Base-by-base conservation (phyloP, 805 yeast genomes). In the Lipomyces japonicus region DNA sequence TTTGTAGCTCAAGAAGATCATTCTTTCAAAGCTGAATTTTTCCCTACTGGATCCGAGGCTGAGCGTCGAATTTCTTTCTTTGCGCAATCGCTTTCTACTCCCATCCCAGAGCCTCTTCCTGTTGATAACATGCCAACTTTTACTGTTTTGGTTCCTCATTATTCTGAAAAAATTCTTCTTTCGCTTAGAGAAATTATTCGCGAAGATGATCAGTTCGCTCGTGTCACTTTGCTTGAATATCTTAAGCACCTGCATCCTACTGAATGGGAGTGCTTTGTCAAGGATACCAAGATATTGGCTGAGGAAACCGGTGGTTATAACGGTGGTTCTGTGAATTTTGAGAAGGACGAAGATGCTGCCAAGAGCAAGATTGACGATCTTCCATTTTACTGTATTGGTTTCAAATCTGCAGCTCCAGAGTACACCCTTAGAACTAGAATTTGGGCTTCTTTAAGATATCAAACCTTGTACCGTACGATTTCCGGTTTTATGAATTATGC, bases 91-190 rank as follows among this genome's bases (percentile, higher is more conserved):
- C 77, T 93, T 71, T 95, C 98, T 45, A 93, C 98, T 53, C 98
- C 98, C 62, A 90, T 93, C 63, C 96, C 96, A 57, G 98, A 93
- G 74, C 97, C 99, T 56, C 77, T 93, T 67, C 98, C 99, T 39
- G 97, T 95, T 61, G 98, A 93, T 72, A 91, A 91, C 77, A 93
- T 93, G 98, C 99, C 99, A 59, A 91, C 97, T 10, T 93, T 93
- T 71, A 90, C 98, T 35, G 97, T 93, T 21, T 75, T 91, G 70
- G 85, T 91, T 61, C 97, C 98, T 65, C 98, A 91, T 70, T 91
- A 91, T 72, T 77, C 93, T 59, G 98, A 91, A 74, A 91, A 89
- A 80, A 91, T 91, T 56, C 75, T 90, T 62, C 74, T 91, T 44
- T 87, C 96, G n/a, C 75, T 93, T 64, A 84, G 95, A 68, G 98